Evolutionary conservation across 768 basidiomycete genomes (phyloP).

Genomic region (Neoboletus subvelutipes): DNA sequence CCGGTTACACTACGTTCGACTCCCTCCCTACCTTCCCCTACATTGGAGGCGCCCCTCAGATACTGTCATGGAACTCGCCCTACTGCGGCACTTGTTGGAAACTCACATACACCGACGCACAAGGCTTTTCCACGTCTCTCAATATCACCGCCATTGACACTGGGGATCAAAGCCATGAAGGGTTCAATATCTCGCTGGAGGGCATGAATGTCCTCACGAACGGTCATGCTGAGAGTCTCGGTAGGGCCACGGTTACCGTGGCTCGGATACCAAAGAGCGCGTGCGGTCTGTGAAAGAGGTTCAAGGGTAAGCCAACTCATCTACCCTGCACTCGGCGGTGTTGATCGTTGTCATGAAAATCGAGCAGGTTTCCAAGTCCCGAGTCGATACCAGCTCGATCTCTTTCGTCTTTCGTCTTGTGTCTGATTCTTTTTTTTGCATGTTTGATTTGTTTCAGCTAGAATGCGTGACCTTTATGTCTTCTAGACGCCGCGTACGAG

Average conservation of each 20-base stretch:
- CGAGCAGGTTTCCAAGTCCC: neutral
- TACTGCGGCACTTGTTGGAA: constrained; percentile 63
- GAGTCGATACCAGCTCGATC: neutral
- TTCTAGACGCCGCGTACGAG: neutral
- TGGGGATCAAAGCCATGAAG: constrained; percentile 25
- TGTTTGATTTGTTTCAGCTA: neutral
- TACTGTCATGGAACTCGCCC: constrained; percentile 50
- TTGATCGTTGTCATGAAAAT: neutral
- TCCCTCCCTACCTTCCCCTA: constrained; percentile 56
- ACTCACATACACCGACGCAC: constrained; percentile 42
- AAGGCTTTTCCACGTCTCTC: constrained; percentile 37
- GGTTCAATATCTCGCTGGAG: constrained; percentile 38
- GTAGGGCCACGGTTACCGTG: constrained; percentile 26
- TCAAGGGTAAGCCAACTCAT: neutral
- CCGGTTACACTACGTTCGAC: constrained; percentile 47
- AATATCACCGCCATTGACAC: constrained; percentile 54
- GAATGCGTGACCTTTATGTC: neutral
- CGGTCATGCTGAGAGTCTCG: constrained; percentile 26
- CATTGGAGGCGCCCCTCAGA: constrained; percentile 55
- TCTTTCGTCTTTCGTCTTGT: neutral
- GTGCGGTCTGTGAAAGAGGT: constrained; percentile 14
- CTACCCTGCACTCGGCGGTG: neutral
- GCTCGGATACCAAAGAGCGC: constrained; percentile 11
- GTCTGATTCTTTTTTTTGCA: neutral
- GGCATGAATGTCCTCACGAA: constrained; percentile 39